phyloP scores from a whole-genome alignment of 768 basidiomycete genomes.

The Calocera viscosa region DNA sequence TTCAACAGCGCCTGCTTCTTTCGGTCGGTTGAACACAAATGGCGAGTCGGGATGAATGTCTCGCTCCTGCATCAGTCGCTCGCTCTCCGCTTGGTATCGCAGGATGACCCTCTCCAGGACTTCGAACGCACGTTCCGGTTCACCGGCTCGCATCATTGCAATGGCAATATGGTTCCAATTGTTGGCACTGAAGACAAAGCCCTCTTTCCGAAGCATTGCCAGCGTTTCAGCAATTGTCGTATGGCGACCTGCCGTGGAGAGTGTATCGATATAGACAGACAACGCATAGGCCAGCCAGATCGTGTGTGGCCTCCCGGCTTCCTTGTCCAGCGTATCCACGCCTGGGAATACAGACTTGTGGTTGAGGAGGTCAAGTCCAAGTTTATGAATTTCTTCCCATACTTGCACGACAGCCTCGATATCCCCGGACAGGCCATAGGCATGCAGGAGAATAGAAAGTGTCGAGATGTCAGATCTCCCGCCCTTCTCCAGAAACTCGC shows the following conservation, averaged over 20 bases:
- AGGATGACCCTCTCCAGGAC: slow-evolving; percentile 67
- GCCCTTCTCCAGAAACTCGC: slow-evolving; percentile 41
- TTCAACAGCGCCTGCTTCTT: not conserved
- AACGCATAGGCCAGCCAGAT: slow-evolving; percentile 25
- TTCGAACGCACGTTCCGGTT: slow-evolving; percentile 72
- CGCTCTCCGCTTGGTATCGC: slow-evolving; percentile 36
- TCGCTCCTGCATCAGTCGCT: slow-evolving; percentile 21
- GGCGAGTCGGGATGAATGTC: slow-evolving; percentile 31
- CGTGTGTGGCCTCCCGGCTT: not conserved
- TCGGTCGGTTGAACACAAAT: slow-evolving; percentile 25
- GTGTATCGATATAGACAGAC: slow-evolving; percentile 65
- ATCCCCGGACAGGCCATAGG: slow-evolving; percentile 50
- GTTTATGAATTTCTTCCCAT: slow-evolving; percentile 56
- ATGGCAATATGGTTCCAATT: slow-evolving; percentile 84
- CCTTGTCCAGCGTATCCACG: not conserved
- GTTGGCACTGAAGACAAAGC: slow-evolving; percentile 70
- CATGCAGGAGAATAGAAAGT: slow-evolving; percentile 55
- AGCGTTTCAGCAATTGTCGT: slow-evolving; percentile 51
- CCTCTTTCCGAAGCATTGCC: slow-evolving; percentile 45
- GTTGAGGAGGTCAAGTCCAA: slow-evolving; percentile 33
- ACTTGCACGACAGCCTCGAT: slow-evolving; percentile 42
- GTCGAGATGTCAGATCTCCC: slow-evolving; percentile 47
- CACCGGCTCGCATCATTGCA: slow-evolving; percentile 65
- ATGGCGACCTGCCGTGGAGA: slow-evolving; percentile 54
- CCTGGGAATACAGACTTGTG: not conserved